Evolutionary conservation across 345 rosid species (phyloP).

Genomic region (Carallia brachiata): DNA sequence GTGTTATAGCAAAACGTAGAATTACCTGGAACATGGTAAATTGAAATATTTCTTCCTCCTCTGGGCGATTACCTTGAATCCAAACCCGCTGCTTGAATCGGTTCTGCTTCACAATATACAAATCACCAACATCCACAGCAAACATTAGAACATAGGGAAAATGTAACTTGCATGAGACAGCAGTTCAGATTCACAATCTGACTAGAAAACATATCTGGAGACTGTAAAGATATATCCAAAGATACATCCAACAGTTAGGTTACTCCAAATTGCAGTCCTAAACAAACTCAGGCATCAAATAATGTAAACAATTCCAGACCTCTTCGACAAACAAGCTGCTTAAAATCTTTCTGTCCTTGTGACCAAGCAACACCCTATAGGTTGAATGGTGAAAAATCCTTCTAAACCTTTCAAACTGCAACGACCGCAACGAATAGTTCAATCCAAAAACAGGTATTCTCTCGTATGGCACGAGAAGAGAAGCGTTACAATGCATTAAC

Average conservation of each 20-base stretch:
- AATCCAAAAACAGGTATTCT: not conserved
- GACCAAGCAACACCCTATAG: slow-evolving; percentile 84
- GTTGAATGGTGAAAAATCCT: slow-evolving; percentile 91
- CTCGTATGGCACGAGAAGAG: too few relatives aligned
- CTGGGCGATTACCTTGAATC: slow-evolving; percentile 82
- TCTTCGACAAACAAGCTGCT: slow-evolving; percentile 82
- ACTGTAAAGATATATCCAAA: not conserved
- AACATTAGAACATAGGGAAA: not conserved
- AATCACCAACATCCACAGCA: not conserved
- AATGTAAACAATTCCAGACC: slow-evolving; percentile 38
- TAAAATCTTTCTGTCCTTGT: slow-evolving; percentile 71
- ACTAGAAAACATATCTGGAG: too few relatives aligned
- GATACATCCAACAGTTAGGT: not conserved
- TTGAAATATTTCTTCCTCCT: slow-evolving; percentile 85
- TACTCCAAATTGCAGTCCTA: not conserved
- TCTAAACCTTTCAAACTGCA: slow-evolving; percentile 89
- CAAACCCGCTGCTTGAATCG: slow-evolving; percentile 87
- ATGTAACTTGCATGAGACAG: too few relatives aligned
- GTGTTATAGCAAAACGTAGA: not conserved
- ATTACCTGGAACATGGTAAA: slow-evolving; percentile 86
- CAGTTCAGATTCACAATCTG: not conserved
- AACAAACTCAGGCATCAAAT: too few relatives aligned
- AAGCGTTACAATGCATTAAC: not conserved
- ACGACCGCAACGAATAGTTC: not conserved
- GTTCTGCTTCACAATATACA: slow-evolving; percentile 38